phyloP scores from a whole-genome alignment of 305 asterid genomes.

The Fraxinus sp. region DNA sequence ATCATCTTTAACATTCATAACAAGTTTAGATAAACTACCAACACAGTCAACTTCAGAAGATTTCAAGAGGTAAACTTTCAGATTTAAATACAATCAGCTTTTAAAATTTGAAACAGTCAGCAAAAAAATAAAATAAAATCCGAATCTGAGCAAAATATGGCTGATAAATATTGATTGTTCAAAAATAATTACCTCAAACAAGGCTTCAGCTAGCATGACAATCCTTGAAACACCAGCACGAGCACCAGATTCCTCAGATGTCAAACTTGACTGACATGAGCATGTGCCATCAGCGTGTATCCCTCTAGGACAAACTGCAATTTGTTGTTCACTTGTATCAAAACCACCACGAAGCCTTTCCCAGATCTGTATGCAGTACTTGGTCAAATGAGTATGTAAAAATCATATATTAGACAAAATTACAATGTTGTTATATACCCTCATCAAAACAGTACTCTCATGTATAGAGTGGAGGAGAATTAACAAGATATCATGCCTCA shows the following conservation, averaged over 20 bases:
- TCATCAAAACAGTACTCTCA: constrained; percentile 8
- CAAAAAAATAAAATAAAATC: neutral
- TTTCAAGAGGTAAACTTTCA: neutral
- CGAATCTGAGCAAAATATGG: constrained; percentile 6
- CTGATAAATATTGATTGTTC: neutral
- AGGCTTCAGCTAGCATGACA: constrained; percentile 92
- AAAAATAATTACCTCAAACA: constrained; percentile 68
- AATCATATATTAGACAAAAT: neutral
- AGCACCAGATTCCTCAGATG: constrained; percentile 58
- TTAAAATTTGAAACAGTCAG: neutral
- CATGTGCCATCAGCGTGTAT: constrained; percentile 74
- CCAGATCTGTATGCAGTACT: constrained; percentile 54
- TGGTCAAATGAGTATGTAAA: constrained; percentile 8
- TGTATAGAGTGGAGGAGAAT: neutral
- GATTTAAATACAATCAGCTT: neutral
- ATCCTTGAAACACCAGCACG: constrained; percentile 84
- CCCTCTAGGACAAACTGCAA: constrained; percentile 65
- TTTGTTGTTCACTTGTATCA: constrained; percentile 43
- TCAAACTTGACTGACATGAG: constrained; percentile 64
- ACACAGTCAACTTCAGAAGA: neutral
- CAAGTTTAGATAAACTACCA: neutral
- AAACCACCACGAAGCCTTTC: constrained; percentile 59
- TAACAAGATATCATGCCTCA: neutral
- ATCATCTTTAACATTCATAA: neutral
- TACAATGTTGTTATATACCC: constrained; percentile 15